These are phyloP conservation scores for Globisporangium uncinulatum DNA, from an alignment of 352 stramenopile species.

Conservation along the genomic window DNA sequence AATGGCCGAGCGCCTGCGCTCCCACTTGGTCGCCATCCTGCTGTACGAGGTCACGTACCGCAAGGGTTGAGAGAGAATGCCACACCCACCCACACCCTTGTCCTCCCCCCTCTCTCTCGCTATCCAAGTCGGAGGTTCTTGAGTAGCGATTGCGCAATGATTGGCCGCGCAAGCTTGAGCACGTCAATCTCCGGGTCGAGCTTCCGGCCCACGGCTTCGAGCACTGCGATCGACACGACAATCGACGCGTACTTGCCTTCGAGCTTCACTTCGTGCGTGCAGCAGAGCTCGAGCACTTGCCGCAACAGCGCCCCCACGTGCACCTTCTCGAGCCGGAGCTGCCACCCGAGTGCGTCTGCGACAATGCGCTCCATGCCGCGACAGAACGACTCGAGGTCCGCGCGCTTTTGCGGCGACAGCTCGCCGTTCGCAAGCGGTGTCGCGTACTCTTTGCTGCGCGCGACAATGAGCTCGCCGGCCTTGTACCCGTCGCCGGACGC, in stretches of 20 bases:
- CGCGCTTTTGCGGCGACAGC: constrained; percentile 45
- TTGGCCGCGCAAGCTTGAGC: constrained; percentile 82
- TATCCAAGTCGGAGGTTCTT: constrained; percentile 48
- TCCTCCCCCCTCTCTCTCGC: neutral
- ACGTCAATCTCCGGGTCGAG: constrained; percentile 91
- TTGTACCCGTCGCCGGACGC: constrained; percentile 77
- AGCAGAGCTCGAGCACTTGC: constrained; percentile 88
- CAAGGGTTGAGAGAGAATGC: constrained; percentile 14
- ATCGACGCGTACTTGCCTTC: constrained; percentile 93
- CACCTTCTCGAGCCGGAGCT: constrained; percentile 65
- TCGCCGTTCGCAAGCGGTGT: constrained; percentile 22
- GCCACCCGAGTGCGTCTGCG: constrained; percentile 49
- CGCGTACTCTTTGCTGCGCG: constrained; percentile 40
- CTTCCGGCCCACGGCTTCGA: constrained; percentile 88
- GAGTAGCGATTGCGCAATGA: constrained; percentile 90
- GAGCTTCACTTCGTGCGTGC: constrained; percentile 90
- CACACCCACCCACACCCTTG: constrained; percentile 1
- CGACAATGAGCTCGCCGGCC: constrained; percentile 71
- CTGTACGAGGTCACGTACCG: constrained; percentile 71
- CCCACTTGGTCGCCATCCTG: constrained; percentile 65
- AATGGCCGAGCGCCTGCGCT: constrained; percentile 68
- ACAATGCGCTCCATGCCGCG: constrained; percentile 69
- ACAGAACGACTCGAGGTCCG: constrained; percentile 69
- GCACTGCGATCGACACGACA: constrained; percentile 92
- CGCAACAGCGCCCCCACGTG: constrained; percentile 67